Evolutionary conservation across 352 stramenopile genomes (phyloP), one percentile per base, ranked within the genome.

Genomic region (Phytophthora brassicae): DNA sequence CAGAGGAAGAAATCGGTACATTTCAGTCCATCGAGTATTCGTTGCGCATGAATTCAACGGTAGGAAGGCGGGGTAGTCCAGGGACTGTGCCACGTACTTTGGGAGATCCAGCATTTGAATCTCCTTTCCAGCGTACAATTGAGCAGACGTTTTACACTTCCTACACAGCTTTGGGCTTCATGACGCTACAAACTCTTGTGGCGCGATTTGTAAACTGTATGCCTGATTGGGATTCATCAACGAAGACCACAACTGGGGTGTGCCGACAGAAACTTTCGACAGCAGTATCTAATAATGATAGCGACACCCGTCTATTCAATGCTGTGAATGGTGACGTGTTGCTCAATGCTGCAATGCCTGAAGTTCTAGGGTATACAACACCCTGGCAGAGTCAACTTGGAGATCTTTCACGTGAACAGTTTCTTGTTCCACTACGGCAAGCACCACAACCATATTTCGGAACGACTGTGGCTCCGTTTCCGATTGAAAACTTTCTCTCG

Each of bases 11-110:
- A 13, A 78, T 87, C 45, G 75, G 80, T 6, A 39, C 36, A 8
- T 76, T 77, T 43, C 41, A 56, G 28, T 72, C 68, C 9, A 82
- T 89, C 46, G 76, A 89, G 64, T 89, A 86, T 67, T 79, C 64
- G 14, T 35, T 89, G 36, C 79, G 79, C 0, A 38, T 89, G 14
- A 86, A 89, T 61, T 85, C 79, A 35, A 86, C 79, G 14, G 22
- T 57, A 28, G 45, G 12, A 1, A 49, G 33, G 9, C 44, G 60
- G 4, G 66, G 64, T 0, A 20, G 47, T 1, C 38, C 70, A 0
- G 70, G 68, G 2, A 26, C 61, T 0, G 56, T 79, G 13, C 66
- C 62, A 7, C 53, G 45, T 13, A 86, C 77, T 12, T 75, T 48
- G 22, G 69, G 71, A 6, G 59, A 80, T 23, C 68, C 68, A 6